Conservation (phyloP, 495 filamentous ascomycete species). For the Glonium stellatum region DNA sequence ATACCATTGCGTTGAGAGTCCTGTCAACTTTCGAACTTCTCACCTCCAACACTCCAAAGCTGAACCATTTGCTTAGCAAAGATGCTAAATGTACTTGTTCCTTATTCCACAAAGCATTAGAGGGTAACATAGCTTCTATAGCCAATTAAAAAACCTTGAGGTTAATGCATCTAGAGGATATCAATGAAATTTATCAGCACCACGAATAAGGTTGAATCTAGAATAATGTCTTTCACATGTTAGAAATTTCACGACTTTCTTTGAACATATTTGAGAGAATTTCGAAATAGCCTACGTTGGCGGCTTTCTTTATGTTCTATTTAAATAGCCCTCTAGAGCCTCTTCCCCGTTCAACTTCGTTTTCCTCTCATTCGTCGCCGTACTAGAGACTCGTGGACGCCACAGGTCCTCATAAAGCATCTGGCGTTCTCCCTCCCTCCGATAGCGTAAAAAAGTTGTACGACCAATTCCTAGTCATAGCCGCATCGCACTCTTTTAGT, state of each 20-base stretch:
- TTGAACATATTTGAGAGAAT: background rate
- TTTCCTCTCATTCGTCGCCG: constrained; percentile 22
- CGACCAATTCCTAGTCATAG: constrained; percentile 16
- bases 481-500: constrained; percentile 16
- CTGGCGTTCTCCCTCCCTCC: constrained; percentile 15
- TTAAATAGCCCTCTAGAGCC: background rate
- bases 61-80: too few relatives aligned
- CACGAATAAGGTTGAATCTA: too few relatives aligned
- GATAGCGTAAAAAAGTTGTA: constrained; percentile 23
- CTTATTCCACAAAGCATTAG: too few relatives aligned
- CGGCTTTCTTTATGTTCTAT: background rate
- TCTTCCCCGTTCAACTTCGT: background rate
- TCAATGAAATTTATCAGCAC: too few relatives aligned
- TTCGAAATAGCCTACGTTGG: background rate
- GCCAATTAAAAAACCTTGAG: too few relatives aligned
- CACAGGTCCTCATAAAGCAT: constrained; percentile 13
- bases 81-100: too few relatives aligned
- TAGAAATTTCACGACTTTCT: background rate
- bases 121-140: too few relatives aligned
- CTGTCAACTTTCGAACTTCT: too few relatives aligned
- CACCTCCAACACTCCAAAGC: too few relatives aligned
- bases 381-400: constrained; percentile 20
- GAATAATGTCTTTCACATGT: too few relatives aligned
- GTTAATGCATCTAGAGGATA: too few relatives aligned
- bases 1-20: too few relatives aligned